Conservation (phyloP, 768 basidiomycete genomes). For the Rhizopogon roseolus region DNA sequence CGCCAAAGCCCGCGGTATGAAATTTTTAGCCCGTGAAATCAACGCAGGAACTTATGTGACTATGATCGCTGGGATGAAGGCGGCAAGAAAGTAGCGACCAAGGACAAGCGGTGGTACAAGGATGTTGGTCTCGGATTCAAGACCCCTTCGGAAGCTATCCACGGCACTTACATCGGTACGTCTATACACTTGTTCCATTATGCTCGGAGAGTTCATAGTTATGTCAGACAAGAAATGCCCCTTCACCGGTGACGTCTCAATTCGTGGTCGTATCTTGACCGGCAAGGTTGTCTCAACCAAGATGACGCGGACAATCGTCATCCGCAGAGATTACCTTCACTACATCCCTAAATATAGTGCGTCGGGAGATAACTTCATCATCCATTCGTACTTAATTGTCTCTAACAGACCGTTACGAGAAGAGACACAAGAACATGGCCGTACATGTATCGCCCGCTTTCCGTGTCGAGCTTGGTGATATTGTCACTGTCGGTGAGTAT, state of each 20-base stretch:
- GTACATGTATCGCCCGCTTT: constrained; percentile 97
- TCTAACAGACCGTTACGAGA: constrained; percentile 89
- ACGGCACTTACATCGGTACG: constrained; percentile 93
- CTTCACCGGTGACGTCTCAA: constrained; percentile 94
- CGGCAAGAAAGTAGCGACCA: constrained; percentile 89
- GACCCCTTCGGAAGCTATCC: constrained; percentile 94
- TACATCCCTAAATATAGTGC: constrained; percentile 98
- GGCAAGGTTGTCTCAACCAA: constrained; percentile 98
- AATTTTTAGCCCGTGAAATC: constrained; percentile 7
- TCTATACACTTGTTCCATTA: constrained; percentile 10
- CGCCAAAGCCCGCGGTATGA: constrained; percentile 87
- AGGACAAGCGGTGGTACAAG: constrained; percentile 99
- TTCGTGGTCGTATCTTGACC: constrained; percentile 97
- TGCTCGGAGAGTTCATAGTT: neutral
- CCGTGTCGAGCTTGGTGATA: constrained; percentile 94
- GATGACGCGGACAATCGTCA: constrained; percentile 98
- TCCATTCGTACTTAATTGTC: constrained; percentile 7
- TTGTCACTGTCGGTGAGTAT: constrained; percentile 87
- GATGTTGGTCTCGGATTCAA: constrained; percentile 96
- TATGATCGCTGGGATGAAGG: constrained; percentile 29
- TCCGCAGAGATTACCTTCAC: constrained; percentile 92
- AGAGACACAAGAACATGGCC: constrained; percentile 97
- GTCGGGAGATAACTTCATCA: constrained; percentile 25
- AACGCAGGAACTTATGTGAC: constrained; percentile 7
- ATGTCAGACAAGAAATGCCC: constrained; percentile 97